phyloP scores from a whole-genome alignment of 495 filamentous ascomycete genomes.

The Aspergillus steynii region DNA sequence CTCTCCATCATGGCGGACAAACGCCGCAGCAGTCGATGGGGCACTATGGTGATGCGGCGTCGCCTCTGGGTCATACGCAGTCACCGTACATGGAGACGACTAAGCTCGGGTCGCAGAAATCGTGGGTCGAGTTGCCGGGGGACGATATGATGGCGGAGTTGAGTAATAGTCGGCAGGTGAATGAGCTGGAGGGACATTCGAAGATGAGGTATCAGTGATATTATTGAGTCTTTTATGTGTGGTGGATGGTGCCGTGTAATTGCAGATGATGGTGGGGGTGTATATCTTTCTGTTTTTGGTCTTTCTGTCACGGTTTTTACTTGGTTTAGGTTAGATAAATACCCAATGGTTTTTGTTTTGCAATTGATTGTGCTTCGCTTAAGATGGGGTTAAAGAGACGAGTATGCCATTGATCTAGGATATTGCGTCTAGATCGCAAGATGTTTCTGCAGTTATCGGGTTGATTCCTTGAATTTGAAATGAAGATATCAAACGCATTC shows the following conservation, averaged over 20 bases:
- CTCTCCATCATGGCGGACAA: not conserved
- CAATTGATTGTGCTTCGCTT: too few relatives aligned
- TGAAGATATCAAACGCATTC: too few relatives aligned
- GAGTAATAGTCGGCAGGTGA: conserved; percentile 1
- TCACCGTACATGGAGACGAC: not conserved
- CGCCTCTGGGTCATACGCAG: not conserved
- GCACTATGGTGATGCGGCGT: not conserved
- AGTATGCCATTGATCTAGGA: too few relatives aligned
- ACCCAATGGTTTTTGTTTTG: not conserved
- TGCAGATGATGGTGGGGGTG: too few relatives aligned
- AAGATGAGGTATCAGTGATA: conserved; percentile 6
- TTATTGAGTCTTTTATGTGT: not conserved
- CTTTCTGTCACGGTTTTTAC: too few relatives aligned
- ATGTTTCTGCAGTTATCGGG: too few relatives aligned
- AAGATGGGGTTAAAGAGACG: too few relatives aligned
- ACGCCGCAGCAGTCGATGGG: not conserved
- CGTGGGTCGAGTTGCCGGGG: not conserved
- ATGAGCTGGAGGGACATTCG: conserved; percentile 4
- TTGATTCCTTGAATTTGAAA: too few relatives aligned
- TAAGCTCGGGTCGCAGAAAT: not conserved
- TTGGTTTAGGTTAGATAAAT: not conserved
- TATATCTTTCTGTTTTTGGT: not conserved
- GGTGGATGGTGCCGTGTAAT: not conserved
- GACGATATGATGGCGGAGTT: conserved; percentile 5
- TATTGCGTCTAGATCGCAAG: too few relatives aligned